Base-by-base conservation (phyloP, 2,329 filamentous ascomycete genomes). In the Fusarium sp. region DNA sequence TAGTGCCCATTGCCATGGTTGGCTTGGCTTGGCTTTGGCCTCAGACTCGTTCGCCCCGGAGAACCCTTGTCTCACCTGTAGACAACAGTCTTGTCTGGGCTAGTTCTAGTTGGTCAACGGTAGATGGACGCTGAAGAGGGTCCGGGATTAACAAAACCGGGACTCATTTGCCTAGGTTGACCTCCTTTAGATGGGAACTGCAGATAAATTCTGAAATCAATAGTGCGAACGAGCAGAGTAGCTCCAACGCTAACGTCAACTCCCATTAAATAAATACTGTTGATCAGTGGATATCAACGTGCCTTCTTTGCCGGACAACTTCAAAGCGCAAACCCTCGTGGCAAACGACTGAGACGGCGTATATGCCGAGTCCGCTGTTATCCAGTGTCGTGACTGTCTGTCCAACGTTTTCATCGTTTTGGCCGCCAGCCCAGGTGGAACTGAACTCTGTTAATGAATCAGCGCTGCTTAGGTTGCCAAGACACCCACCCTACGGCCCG, bases 91-190 rank as follows among this genome's bases (percentile, higher is more conserved):
- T 38, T 38, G 47, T 20, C 47, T 28, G n/a, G 15, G 16, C 20
- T 23, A 34, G 31, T 11, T 15, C 8, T 4, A 9, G 33, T 34
- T 49, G 46, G 5, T 16, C 13, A 15, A 54, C n/a, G 52, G 49
- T 61, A 54, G 62, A 63, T 56, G 47, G n/a, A 26, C 37, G 46
- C 59, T 4, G 23, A 23, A 23, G 23, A 23, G 62, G 49, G 51
- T 61, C 67, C 52, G 57, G 66, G 34, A 49, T 63, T 54, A 65
- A 53, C 59, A 50, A 28, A 34, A 15, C 31, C 36, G 33, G 9
- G 11, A 3, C 8, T 38, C 47, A 51, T 51, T 40, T 28, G 12
- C 12, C n/a, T 40, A 11, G 30, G 30, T 30, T 23, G 23, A 23
- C 30, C 30, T 12, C 26, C 26, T 10, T 44, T 26, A 16, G 15